Base-by-base conservation (phyloP, 805 yeast genomes). In the Saccharomyces paradoxus region DNA sequence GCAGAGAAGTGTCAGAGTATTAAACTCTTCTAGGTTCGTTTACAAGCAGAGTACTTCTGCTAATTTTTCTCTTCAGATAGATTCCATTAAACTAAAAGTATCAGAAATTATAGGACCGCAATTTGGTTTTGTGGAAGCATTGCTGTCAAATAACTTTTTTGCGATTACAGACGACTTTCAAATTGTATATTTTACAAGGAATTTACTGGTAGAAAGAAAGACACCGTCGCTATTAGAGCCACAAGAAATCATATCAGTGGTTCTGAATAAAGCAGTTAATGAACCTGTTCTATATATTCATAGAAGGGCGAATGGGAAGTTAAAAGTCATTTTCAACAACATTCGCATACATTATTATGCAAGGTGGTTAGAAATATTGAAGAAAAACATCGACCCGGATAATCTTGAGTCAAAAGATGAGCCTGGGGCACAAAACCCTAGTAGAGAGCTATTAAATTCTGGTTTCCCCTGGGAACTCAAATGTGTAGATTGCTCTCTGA, bases 341-440 rank as follows among this genome's bases (percentile, higher is more conserved):
- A 53, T 80, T 12, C 59, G 71, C 4, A 7, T 85, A 2, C 81
- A 83, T 46, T 87, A 86, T 60, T 78, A 82, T 60, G 81, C 90
- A 0, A 68, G 71, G 26, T 81, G 91, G 86, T 55, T 86, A 17
- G 61, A 58, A 21, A 48, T 57, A n/a, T 27, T 58, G 22, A 53
- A 53, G 46, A 50, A 53, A 17, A 41, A 28, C 4, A 22, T 46
- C 12, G 48, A 48, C 7, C 7, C 44, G 29, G 53, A 41, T n/a
- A 28, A 22, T 37, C 29, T 21, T 28, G 2, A 12, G 10, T 28
- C 46, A 26, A 21, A 48, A 17, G 49, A 37, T 27, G 31, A 17
- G 4, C 1, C 49, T 31, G 51, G 3, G 7, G 3, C 46, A 46
- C 26, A 24, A 51, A 22, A 21, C 22, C 22, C 13, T 8, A 53